Base-by-base conservation (phyloP, 495 filamentous ascomycete species). In the Penicillium coffeae region DNA sequence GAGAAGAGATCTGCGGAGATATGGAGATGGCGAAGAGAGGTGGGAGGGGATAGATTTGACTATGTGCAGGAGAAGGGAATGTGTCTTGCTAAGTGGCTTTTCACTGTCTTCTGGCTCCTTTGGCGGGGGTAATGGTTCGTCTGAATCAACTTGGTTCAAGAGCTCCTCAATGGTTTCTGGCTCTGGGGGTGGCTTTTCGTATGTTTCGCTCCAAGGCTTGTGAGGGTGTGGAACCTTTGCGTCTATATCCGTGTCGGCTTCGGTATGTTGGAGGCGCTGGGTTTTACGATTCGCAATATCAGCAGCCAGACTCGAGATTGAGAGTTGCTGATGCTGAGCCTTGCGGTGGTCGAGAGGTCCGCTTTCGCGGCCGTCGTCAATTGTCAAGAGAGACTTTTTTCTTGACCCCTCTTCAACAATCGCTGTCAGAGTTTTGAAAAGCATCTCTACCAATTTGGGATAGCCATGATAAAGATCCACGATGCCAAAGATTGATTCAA, bases 391-490 rank as follows among this genome's bases (percentile, higher is more conserved):
- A 33, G 77, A 75, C 25, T 80, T 76, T 8, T 79, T 80, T 52
- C 82, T 86, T 1, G 82, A 79, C 3, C 87, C 86, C 63, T 95
- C 89, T 42, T 89, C 83, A 13, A 92, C 90, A 36, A 96, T 82
- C 30, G 85, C 84, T 22, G 77, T 79, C 8, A 99, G 68, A 0
- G 92, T 90, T 15, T 82, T 74, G 65, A 96, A 97, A 30, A 99
- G 75, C 50, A 83, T 76, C 59, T 94, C 88, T 0, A 95, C 90
- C 32, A 97, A 82, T 27, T 79, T 74, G 1, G 89, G 85, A 62
- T 97, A 97, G 3, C 93, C 93, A 65, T 99, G 94, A 56, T 90
- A 97, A 50, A 86, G 82, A 51, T 96, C 91, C 25, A 99, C 64
- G 3, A 93, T 89, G 0, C 85, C 87, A 57, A 99, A 96, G 18